These are phyloP conservation scores for Aureobasidium sp. DNA, from an alignment of 2,329 filamentous ascomycete species.

Conservation along the genomic window DNA sequence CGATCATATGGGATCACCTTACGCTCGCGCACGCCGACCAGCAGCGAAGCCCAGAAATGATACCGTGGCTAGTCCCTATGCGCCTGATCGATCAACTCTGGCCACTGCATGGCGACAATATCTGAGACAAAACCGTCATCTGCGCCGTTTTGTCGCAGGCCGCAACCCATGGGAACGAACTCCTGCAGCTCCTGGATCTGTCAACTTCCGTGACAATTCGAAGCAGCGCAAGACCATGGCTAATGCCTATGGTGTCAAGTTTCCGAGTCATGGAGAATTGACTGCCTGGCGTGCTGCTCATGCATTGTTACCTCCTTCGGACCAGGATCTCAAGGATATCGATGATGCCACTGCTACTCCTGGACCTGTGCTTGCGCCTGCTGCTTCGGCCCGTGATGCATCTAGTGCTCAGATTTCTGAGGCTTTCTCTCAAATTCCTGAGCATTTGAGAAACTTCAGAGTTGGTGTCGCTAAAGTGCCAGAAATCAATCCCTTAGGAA, in stretches of 20 bases:
- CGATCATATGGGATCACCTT: not conserved
- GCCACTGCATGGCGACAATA: not conserved
- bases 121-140: not conserved
- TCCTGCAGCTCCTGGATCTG: not conserved
- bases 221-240: not conserved
- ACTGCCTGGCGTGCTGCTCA: not conserved
- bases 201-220: not conserved
- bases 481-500: not conserved
- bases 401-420: not conserved
- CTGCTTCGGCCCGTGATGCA: too few relatives aligned
- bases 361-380: not conserved
- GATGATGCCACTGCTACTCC: not conserved
- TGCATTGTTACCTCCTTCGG: not conserved
- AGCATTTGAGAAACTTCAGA: not conserved
- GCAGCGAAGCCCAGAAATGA: not conserved
- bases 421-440: not conserved
- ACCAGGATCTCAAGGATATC: not conserved
- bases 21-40: not conserved
- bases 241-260: not conserved
- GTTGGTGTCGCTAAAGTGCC: not conserved
- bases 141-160: not conserved
- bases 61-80: not conserved
- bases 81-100: not conserved
- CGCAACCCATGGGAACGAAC: not conserved
- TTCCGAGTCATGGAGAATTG: not conserved